Conservation (phyloP, 2,329 filamentous ascomycete species). For the Albophoma yamanashiensis region DNA sequence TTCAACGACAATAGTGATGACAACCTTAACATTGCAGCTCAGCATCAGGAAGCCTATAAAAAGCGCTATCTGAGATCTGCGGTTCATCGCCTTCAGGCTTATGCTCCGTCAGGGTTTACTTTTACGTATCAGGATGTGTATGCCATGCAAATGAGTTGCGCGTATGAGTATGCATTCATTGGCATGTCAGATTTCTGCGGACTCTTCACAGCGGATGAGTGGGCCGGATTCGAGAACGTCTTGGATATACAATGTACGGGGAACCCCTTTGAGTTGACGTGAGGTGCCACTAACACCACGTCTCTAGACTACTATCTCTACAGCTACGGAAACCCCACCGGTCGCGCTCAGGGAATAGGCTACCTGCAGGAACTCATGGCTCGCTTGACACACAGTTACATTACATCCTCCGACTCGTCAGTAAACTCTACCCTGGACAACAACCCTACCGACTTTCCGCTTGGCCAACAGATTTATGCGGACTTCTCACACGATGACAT, state of each 20-base stretch:
- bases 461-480: constrained; percentile 54
- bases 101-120: constrained; percentile 34
- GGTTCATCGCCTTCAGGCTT: constrained; percentile 31
- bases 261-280: neutral
- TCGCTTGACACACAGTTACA: constrained; percentile 62
- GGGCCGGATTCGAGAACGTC: constrained; percentile 51
- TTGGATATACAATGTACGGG: constrained; percentile 38
- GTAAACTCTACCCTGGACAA: constrained; percentile 62
- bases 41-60: constrained; percentile 30
- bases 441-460: constrained; percentile 53
- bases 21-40: constrained; percentile 25
- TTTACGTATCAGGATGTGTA: constrained; percentile 39
- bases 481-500: constrained; percentile 82
- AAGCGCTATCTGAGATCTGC: constrained; percentile 32
- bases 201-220: constrained; percentile 59
- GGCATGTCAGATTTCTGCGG: constrained; percentile 51
- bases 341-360: constrained; percentile 67
- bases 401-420: constrained; percentile 39
- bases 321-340: constrained; percentile 63
- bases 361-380: constrained; percentile 73
- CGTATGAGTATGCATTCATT: constrained; percentile 40
- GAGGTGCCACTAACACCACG: neutral
- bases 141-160: constrained; percentile 40
- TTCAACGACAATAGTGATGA: constrained; percentile 24
- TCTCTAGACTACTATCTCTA: constrained; percentile 60